Conservation (phyloP, 305 asterid genomes). For the Striga hermonthica region DNA sequence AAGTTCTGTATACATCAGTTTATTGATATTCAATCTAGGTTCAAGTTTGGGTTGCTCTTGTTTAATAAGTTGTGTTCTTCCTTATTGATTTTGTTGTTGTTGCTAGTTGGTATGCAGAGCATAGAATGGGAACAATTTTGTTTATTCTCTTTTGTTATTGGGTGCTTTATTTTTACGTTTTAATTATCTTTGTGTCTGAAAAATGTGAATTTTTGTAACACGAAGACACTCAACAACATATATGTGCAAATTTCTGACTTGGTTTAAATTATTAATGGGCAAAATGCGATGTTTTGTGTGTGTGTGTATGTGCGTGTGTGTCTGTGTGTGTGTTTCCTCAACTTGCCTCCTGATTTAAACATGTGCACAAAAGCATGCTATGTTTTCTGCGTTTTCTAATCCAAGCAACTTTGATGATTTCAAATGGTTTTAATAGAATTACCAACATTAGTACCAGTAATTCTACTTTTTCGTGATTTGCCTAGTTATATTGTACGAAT, state of each 20-base stretch:
- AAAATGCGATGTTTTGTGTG: no score
- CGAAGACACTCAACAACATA: constrained; percentile 10
- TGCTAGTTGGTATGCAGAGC: constrained; percentile 19
- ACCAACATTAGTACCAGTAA: background rate
- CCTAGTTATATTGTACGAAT: constrained; percentile 16
- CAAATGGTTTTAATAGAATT: constrained; percentile 17
- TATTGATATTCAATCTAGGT: no score
- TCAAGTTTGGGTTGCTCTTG: constrained; percentile 15
- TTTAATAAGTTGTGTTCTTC: background rate
- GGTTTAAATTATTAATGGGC: no score
- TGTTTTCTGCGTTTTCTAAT: no score
- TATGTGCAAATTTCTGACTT: no score
- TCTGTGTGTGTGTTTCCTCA: background rate
- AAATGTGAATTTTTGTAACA: background rate
- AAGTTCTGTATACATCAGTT: no score
- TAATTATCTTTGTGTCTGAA: constrained; percentile 3
- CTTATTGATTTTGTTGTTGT: constrained; percentile 14
- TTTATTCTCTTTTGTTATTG: no score
- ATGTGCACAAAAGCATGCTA: no score
- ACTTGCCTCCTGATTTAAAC: background rate
- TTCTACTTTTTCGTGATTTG: constrained; percentile 1
- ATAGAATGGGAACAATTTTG: constrained; percentile 5
- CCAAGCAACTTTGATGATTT: constrained; percentile 9
- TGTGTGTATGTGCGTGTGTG: no score
- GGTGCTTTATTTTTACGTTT: no score